Conservation (phyloP, 2,329 filamentous ascomycete species). For the Botrytis deweyae region DNA sequence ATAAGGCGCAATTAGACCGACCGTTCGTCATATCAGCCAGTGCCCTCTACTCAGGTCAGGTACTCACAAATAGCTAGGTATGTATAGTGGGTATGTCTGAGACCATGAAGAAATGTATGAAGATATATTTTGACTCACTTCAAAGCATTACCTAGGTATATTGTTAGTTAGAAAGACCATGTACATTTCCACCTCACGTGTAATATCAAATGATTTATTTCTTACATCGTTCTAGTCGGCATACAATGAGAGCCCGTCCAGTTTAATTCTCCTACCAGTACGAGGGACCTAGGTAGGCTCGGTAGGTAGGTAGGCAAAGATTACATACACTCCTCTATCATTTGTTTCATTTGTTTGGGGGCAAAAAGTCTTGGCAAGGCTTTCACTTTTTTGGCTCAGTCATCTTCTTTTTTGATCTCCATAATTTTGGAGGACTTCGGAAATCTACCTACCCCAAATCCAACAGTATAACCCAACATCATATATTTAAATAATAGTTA, state of each 20-base stretch:
- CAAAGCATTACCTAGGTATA: neutral
- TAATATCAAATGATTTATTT: neutral
- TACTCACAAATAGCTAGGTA: neutral
- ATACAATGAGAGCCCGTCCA: neutral
- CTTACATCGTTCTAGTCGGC: neutral
- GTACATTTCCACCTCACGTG: neutral
- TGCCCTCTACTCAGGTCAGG: no score
- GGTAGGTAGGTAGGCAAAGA: no score
- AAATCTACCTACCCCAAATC: neutral
- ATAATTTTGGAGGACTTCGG: slow-evolving; percentile 26
- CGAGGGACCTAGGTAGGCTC: no score
- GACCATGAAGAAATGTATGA: neutral
- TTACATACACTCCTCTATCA: neutral
- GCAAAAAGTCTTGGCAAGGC: slow-evolving; percentile 15
- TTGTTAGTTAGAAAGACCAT: neutral
- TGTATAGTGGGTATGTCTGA: neutral
- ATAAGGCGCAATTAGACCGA: neutral
- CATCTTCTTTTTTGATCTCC: slow-evolving; percentile 22
- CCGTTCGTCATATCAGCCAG: neutral
- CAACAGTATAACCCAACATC: neutral
- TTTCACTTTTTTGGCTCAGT: slow-evolving; percentile 13
- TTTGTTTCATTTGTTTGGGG: neutral
- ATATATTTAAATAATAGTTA: neutral
- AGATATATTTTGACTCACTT: neutral
- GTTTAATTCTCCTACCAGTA: neutral